Evolutionary conservation across 495 filamentous ascomycete genomes (phyloP), one percentile per base, ranked within the genome.

Genomic region (Baudoinia panamericana): DNA sequence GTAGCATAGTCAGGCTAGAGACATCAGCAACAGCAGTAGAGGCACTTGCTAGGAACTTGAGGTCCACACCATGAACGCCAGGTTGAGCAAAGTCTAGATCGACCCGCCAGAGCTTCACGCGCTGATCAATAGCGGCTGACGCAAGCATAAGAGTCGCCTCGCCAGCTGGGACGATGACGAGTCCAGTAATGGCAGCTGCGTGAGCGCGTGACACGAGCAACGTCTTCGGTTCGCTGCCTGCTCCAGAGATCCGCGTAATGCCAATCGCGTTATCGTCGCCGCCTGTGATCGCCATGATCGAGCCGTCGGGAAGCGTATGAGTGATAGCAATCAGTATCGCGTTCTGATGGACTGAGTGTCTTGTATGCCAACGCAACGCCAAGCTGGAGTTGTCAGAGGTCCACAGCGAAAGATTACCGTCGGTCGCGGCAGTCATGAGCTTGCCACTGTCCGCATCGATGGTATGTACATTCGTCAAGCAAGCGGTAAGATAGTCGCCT

Each of bases 181-280:
- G 45, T 0, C 77, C 76, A 0, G 82, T 90, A 0, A 93, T 62
- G 0, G 84, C 84, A 0, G 83, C 78, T 2, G 84, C 76, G 59
- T 97, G 90, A 0, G 87, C 85, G 15, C 74, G 67, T 16, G 68
- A 69, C 8, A 94, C 62, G 0, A 81, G 63, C 1, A 73, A 55
- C 9, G 73, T 73, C 35, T 16, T 17, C 26, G 24, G 11, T 24
- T 21, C 19, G n/a, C 24, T 15, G 9, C 30, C 24, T 13, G n/a
- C 8, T 9, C 30, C 29, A 4, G 36, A 46, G 25, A 48, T 26
- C 13, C 51, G 52, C 1, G 75, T 69, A 8, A 88, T 51, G 0
- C 69, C 71, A 0, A 93, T 51, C 3, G 80, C 76, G 48, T 86
- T 85, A 51, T 93, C 87, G 48, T 95, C 87, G 4, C 87, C 82